phyloP scores from a whole-genome alignment of 768 basidiomycete genomes.

The Boletus vermiculosoides region DNA sequence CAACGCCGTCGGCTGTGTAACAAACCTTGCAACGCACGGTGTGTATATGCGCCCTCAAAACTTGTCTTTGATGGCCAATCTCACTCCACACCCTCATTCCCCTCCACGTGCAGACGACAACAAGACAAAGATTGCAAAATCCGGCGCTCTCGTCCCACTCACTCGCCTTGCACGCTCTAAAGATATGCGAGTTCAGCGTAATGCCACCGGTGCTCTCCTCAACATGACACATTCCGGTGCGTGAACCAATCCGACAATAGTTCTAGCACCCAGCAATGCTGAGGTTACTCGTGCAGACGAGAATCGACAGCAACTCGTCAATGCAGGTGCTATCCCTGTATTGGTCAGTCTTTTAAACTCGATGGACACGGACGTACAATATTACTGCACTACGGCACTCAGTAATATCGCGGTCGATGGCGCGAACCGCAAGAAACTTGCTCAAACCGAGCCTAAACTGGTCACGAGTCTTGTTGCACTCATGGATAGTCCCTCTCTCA shows the following conservation, averaged over 20 bases:
- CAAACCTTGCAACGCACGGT: constrained; percentile 98
- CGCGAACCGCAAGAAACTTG: constrained; percentile 90
- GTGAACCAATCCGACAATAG: constrained; percentile 15
- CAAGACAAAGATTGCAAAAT: constrained; percentile 99
- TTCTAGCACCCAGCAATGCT: neutral
- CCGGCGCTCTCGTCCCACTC: constrained; percentile 95
- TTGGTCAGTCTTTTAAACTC: constrained; percentile 92
- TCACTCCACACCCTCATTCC: constrained; percentile 9
- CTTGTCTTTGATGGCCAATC: neutral
- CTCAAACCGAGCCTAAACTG: constrained; percentile 90
- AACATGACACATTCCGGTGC: constrained; percentile 99
- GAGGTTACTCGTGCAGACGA: constrained; percentile 62
- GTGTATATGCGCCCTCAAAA: constrained; percentile 25
- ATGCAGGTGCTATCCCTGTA: constrained; percentile 97
- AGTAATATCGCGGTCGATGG: constrained; percentile 99
- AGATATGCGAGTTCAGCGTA: constrained; percentile 98
- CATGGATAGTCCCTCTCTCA: constrained; percentile 97
- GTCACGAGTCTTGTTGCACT: constrained; percentile 90
- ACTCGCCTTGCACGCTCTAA: constrained; percentile 95
- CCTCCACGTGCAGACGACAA: constrained; percentile 74
- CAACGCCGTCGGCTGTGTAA: constrained; percentile 98
- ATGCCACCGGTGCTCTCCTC: constrained; percentile 94
- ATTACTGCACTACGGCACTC: constrained; percentile 98
- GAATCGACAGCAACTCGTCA: constrained; percentile 97
- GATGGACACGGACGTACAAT: constrained; percentile 98